A percentile compares a stretch with the other conserved stretches of the same genome.
Conservation (phyloP, 2,329 filamentous ascomycete species). For the Akanthomyces uredinophilus region DNA sequence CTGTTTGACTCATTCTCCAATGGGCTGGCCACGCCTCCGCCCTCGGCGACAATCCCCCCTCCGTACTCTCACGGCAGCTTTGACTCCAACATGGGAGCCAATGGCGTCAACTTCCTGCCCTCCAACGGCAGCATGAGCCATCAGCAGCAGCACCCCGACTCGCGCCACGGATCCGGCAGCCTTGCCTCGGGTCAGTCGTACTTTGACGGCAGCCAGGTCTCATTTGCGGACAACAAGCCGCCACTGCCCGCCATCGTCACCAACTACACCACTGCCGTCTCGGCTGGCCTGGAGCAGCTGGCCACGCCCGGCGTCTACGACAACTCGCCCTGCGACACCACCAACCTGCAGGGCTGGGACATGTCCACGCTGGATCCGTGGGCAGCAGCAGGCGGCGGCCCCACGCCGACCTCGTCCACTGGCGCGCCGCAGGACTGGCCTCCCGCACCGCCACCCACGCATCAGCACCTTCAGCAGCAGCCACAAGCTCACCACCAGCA, state of each 20-base stretch:
- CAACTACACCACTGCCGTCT: slow-evolving; percentile 27
- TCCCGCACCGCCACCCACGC: background rate
- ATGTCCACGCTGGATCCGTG: slow-evolving; percentile 33
- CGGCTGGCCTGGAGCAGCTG: slow-evolving; percentile 29
- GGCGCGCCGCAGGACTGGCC: slow-evolving; percentile 28
- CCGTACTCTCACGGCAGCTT: slow-evolving; percentile 43
- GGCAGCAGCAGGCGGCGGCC: slow-evolving; percentile 23
- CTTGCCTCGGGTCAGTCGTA: slow-evolving; percentile 26
- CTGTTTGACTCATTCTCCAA: slow-evolving; percentile 47
- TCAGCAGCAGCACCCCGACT: slow-evolving; percentile 9
- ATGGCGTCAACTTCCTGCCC: slow-evolving; percentile 29
- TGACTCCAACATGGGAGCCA: slow-evolving; percentile 31
- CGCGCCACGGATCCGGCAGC: slow-evolving; percentile 15
- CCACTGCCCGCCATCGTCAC: slow-evolving; percentile 24
- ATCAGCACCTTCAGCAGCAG: slow-evolving; percentile 7
- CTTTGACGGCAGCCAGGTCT: slow-evolving; percentile 27
- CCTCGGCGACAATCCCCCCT: slow-evolving; percentile 45
- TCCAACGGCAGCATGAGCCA: slow-evolving; percentile 21
- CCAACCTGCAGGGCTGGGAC: slow-evolving; percentile 33
- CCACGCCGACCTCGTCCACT: slow-evolving; percentile 18
- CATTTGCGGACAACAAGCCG: slow-evolving; percentile 32
- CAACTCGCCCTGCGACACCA: slow-evolving; percentile 26
- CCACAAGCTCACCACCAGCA: slow-evolving; percentile 4
- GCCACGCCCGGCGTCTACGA: slow-evolving; percentile 32
- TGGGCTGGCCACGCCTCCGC: slow-evolving; percentile 53